Evolutionary conservation across 768 basidiomycete species (phyloP).

Genomic region (Lentinula raphanica): DNA sequence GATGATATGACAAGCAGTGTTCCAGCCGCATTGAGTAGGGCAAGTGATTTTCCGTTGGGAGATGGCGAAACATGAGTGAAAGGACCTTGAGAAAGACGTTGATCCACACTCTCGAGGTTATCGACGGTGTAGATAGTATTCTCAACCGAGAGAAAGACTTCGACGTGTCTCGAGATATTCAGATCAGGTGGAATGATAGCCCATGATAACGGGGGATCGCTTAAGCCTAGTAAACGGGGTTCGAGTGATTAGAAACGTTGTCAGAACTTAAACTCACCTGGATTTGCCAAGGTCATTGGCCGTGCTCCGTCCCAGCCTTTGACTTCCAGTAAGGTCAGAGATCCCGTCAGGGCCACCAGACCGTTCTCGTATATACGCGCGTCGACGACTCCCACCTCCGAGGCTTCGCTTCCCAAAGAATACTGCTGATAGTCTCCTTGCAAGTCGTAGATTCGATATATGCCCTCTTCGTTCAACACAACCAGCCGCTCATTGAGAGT

Average conservation of each 20-base stretch:
- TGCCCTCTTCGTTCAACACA: conserved; percentile 87
- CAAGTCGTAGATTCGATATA: conserved; percentile 84
- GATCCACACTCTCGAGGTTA: conserved; percentile 84
- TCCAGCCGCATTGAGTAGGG: conserved; percentile 68
- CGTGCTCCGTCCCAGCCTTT: conserved; percentile 83
- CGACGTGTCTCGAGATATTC: conserved; percentile 84
- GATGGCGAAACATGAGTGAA: conserved; percentile 85
- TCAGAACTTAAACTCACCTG: conserved; percentile 44
- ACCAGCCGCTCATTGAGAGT: conserved; percentile 76
- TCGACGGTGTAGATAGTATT: conserved; percentile 81
- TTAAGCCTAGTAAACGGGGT: conserved; percentile 45
- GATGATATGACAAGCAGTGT: conserved; percentile 91
- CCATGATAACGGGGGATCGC: conserved; percentile 81
- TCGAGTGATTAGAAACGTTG: background rate
- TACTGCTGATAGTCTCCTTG: conserved; percentile 83
- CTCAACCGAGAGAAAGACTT: conserved; percentile 80
- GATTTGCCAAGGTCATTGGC: conserved; percentile 65
- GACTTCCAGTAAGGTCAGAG: conserved; percentile 74
- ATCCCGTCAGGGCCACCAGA: conserved; percentile 77
- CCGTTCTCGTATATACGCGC: conserved; percentile 85
- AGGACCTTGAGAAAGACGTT: conserved; percentile 82
- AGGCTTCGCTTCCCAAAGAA: conserved; percentile 77
- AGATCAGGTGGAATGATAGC: conserved; percentile 85
- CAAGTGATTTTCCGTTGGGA: conserved; percentile 90
- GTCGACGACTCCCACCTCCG: conserved; percentile 78